Percentiles rank a stretch among this genome's conserved stretches.
Conservation (phyloP, 495 filamentous ascomycete species). For the Penicillium antarcticum region DNA sequence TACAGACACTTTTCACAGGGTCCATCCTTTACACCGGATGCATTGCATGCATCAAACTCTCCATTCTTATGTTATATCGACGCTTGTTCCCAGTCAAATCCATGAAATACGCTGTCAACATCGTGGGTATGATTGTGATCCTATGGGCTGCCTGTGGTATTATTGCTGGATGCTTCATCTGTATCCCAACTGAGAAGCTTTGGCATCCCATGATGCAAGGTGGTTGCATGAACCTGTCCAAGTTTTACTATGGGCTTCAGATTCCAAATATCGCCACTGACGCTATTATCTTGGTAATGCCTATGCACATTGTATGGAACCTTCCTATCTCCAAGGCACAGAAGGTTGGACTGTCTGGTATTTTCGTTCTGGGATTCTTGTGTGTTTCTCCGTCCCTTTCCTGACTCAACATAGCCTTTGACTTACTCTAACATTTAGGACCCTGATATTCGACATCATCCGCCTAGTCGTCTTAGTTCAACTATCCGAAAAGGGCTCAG, state of each 20-base stretch:
- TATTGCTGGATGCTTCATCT: slow-evolving; percentile 29
- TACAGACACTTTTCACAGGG: slow-evolving; percentile 20
- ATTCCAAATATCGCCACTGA: slow-evolving; percentile 44
- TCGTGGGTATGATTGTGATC: slow-evolving; percentile 10
- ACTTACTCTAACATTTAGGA: slow-evolving; percentile 9
- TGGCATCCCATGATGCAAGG: slow-evolving; percentile 24
- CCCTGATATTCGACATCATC: slow-evolving; percentile 27
- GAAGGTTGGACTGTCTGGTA: slow-evolving; percentile 34
- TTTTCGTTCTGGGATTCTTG: slow-evolving; percentile 42
- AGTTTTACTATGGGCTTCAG: slow-evolving; percentile 34
- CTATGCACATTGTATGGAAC: slow-evolving; percentile 45
- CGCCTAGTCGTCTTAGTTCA: slow-evolving; percentile 23
- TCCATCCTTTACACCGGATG: slow-evolving; percentile 22
- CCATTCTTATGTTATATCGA: slow-evolving; percentile 33
- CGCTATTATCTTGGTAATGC: slow-evolving; percentile 44
- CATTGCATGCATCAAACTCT: slow-evolving; percentile 31
- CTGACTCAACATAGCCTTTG: neutral
- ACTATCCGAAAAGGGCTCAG: slow-evolving; percentile 15
- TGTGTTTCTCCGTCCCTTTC: slow-evolving; percentile 10
- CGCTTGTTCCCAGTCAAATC: slow-evolving; percentile 26
- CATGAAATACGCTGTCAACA: slow-evolving; percentile 18
- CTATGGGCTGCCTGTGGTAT: slow-evolving; percentile 28
- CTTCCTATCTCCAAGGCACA: slow-evolving; percentile 37
- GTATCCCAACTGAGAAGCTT: slow-evolving; percentile 32
- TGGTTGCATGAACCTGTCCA: slow-evolving; percentile 29